A percentile compares a stretch with the other conserved stretches of the same genome.
Conservation (phyloP, 73 alveolate genomes). For the Durusdinium trenchii region DNA sequence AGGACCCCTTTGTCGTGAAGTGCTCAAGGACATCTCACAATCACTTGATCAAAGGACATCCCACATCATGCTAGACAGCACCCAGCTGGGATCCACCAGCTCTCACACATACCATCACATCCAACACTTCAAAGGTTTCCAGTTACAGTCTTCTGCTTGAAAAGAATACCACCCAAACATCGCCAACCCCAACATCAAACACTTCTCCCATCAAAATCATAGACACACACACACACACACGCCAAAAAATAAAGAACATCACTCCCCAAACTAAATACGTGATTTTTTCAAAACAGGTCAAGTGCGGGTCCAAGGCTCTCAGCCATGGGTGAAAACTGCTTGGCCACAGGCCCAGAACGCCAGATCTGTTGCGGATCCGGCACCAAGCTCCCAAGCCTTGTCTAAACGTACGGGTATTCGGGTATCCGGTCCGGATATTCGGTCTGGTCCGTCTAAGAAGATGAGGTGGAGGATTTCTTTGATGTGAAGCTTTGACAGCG, state of each 20-base stretch:
- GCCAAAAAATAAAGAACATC: neutral
- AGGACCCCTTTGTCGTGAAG: too few relatives aligned
- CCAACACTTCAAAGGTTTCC: neutral
- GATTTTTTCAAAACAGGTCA: neutral
- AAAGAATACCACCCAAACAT: neutral
- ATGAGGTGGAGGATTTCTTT: neutral
- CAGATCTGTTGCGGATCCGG: conserved; percentile 68
- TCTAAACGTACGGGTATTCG: too few relatives aligned
- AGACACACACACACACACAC: neutral
- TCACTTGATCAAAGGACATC: too few relatives aligned
- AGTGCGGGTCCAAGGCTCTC: neutral
- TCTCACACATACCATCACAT: too few relatives aligned
- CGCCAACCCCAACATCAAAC: neutral
- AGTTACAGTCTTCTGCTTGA: neutral
- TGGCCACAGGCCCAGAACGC: conserved; percentile 80
- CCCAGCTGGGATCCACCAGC: too few relatives aligned
- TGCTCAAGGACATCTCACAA: too few relatives aligned
- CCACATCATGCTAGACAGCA: too few relatives aligned
- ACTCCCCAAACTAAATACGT: neutral
- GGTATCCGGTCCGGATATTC: too few relatives aligned
- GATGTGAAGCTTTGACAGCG: too few relatives aligned
- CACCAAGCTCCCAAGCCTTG: conserved; percentile 66
- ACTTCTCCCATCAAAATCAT: too few relatives aligned
- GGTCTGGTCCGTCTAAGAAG: neutral
- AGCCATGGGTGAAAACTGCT: conserved; percentile 35